A percentile compares a stretch with the other conserved stretches of the same genome.
phyloP scores from a whole-genome alignment of 1,284 basidiomycete species.

The Pholiota adiposa region DNA sequence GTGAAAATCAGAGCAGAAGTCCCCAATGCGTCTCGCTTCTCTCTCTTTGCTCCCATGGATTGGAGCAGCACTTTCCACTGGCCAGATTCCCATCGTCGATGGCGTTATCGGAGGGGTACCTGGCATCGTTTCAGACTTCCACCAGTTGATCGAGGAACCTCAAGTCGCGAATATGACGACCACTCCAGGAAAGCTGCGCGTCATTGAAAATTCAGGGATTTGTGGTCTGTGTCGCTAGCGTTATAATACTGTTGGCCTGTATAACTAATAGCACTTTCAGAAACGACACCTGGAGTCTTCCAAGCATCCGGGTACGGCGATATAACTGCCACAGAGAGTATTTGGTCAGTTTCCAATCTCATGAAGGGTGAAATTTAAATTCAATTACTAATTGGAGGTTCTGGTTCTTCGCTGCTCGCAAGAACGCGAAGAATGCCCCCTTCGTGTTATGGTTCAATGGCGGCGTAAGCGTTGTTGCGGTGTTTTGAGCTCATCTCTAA shows the following conservation, averaged over 20 bases:
- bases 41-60: conserved; percentile 3
- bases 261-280: conserved; percentile 29
- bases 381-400: conserved; percentile 43
- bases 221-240: conserved; percentile 39
- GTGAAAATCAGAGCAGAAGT: not conserved
- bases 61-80: conserved; percentile 13
- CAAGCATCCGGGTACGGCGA: conserved; percentile 68
- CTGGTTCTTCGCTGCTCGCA: conserved; percentile 71
- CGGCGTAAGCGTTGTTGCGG: conserved; percentile 44
- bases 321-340: conserved; percentile 52
- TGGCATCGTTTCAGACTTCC: conserved; percentile 12
- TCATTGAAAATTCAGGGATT: conserved; percentile 58
- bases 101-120: conserved; percentile 51
- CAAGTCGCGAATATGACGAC: conserved; percentile 29
- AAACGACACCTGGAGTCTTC: conserved; percentile 59
- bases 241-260: not conserved
- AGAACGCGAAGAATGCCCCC: conserved; percentile 58
- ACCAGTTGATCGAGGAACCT: conserved; percentile 7
- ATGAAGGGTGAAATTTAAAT: not conserved
- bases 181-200: conserved; percentile 53
- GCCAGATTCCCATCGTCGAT: conserved; percentile 27
- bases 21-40: conserved; percentile 1
- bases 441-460: conserved; percentile 70
- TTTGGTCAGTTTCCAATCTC: conserved; percentile 46
- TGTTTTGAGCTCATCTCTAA: not conserved